Evolutionary conservation across 345 rosid species (phyloP), one percentile per base, ranked within the genome.

Genomic region (Tarenaya hassleriana): DNA sequence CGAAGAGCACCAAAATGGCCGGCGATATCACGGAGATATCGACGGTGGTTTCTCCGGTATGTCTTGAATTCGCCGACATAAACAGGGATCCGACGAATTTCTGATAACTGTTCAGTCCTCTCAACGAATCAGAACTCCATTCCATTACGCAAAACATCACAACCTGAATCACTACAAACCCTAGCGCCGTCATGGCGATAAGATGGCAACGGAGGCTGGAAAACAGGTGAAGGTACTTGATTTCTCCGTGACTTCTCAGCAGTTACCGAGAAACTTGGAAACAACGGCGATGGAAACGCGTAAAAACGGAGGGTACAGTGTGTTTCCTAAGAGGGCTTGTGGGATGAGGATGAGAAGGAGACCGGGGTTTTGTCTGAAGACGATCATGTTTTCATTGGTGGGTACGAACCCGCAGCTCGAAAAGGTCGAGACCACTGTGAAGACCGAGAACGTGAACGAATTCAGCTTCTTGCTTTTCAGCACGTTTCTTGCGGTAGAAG

Each of bases 381-480:
- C 76, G 0, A 65, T 17, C 80, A 78, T 74, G 75, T 76, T 78
- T 42, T 81, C 84, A 4, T 81, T 78, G 4, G 84, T 78, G 0
- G 88, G 84, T 0, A 76, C 55, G 7, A 81, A 78, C 0, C 88
- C 88, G 3, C 77, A 74, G 24, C 33, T 76, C 0, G 75, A 45
- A 24, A 78, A 75, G 1, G 75, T 78, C 0, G 84, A 78, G 7
- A 78, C 68, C 0, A 56, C 35, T 7, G 72, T 61, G 60, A 81
- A 76, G 18, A 76, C 21, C 0, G 84, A 69, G 54, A 78, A 81
- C 9, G 78, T 81, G 14, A 24, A 16, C 1, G 16, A 8, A 5
- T 64, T 34, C 3, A 81, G 39, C 0, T 64, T 69, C 34, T 72
- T 78, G 41, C 13, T 10, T 29, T 58, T 21, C 0, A 81, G 64